These are phyloP conservation scores for Bothriochloa decipiens DNA, from an alignment of 176 grass and related monocot genomes.

Conservation along the genomic window DNA sequence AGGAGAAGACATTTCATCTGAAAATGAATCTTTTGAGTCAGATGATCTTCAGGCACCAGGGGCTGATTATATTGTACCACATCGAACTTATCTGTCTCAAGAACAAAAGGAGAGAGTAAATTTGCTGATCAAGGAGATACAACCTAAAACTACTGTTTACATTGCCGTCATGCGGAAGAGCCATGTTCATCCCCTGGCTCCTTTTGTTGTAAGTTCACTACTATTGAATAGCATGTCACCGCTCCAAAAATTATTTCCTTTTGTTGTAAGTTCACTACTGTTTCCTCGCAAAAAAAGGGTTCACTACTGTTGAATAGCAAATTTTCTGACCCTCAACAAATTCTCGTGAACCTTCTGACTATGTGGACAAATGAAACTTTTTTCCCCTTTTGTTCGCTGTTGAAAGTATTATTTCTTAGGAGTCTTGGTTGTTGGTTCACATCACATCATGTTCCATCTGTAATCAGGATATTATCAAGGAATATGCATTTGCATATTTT, in stretches of 20 bases:
- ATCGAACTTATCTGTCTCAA: constrained; percentile 15
- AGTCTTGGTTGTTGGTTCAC: neutral
- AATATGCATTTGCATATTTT: constrained; percentile 36
- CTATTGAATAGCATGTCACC: neutral
- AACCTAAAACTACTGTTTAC: constrained; percentile 36
- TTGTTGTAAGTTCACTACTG: constrained; percentile 24
- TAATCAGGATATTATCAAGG: constrained; percentile 38
- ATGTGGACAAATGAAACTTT: neutral
- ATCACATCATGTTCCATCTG: neutral
- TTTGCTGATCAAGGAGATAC: constrained; percentile 18
- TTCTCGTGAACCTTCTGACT: neutral
- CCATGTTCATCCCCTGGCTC: neutral
- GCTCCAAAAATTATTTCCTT: neutral
- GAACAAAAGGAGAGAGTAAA: constrained; percentile 33
- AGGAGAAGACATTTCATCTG: constrained; percentile 24
- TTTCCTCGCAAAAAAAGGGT: neutral
- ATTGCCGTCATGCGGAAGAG: constrained; percentile 39
- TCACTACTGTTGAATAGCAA: neutral
- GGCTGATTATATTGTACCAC: constrained; percentile 34
- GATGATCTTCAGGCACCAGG: neutral
- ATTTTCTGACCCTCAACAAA: neutral
- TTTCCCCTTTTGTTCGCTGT: neutral
- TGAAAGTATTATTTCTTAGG: neutral
- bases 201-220: constrained; percentile 26
- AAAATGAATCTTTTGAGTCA: neutral